These are phyloP conservation scores for Aspergillus sp. DNA, from an alignment of 2,329 filamentous ascomycete genomes.

Conservation along the genomic window DNA sequence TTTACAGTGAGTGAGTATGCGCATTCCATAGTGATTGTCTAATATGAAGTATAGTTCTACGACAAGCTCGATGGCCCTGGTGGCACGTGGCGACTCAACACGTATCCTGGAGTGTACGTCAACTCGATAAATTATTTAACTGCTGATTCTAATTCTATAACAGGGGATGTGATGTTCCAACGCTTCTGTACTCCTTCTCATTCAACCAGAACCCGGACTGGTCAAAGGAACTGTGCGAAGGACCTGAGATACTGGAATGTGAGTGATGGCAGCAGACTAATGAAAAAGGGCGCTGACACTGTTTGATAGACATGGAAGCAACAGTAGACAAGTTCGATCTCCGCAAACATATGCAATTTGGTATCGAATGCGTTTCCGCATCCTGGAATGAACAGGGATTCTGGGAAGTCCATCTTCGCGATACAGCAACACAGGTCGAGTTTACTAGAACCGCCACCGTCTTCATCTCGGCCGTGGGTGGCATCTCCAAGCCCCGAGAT, in stretches of 20 bases:
- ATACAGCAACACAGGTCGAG: slow-evolving; percentile 4
- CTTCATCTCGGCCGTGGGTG: slow-evolving; percentile 20
- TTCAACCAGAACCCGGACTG: slow-evolving; percentile 15
- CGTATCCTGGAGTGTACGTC: slow-evolving; percentile 25
- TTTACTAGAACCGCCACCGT: slow-evolving; percentile 6
- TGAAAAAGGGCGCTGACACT: too few relatives aligned
- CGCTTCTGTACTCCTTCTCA: slow-evolving; percentile 12
- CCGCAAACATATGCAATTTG: slow-evolving; percentile 9
- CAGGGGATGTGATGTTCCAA: slow-evolving; percentile 13
- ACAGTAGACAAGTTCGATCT: slow-evolving; percentile 10
- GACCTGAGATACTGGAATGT: slow-evolving; percentile 9
- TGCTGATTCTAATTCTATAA: background rate
- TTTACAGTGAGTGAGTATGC: slow-evolving; percentile 20
- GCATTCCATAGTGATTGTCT: too few relatives aligned
- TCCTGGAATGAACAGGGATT: slow-evolving; percentile 3
- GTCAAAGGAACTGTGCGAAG: slow-evolving; percentile 12
- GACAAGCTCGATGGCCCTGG: slow-evolving; percentile 26
- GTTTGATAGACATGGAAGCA: slow-evolving; percentile 5
- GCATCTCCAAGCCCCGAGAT: slow-evolving; percentile 20
- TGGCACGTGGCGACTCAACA: slow-evolving; percentile 28
- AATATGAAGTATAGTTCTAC: slow-evolving; percentile 9
- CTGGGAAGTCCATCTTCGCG: slow-evolving; percentile 6
- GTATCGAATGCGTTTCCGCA: slow-evolving; percentile 6
- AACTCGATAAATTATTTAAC: background rate
- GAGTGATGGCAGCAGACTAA: too few relatives aligned